Evolutionary conservation across 208 protist genomes (phyloP).

Genomic region (Trypanosoma mega): DNA sequence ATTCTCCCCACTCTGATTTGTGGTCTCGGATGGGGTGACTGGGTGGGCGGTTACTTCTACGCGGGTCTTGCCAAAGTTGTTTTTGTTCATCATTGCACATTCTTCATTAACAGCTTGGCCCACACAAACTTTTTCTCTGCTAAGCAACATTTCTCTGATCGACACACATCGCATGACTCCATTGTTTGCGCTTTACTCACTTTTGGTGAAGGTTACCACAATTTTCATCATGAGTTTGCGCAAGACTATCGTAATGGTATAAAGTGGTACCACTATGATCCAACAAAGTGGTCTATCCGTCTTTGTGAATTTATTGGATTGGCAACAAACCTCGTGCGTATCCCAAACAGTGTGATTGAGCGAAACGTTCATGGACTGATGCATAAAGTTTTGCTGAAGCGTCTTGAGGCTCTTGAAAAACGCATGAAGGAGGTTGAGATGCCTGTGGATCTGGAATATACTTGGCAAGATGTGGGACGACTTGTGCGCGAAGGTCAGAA

Average conservation of each 20-base stretch:
- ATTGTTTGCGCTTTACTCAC: conserved; percentile 78
- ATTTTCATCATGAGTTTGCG: conserved; percentile 93
- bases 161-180: conserved; percentile 82
- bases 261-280: conserved; percentile 91
- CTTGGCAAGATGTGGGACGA: conserved; percentile 61
- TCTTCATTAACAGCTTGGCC: conserved; percentile 92
- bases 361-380: conserved; percentile 52
- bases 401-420: conserved; percentile 31
- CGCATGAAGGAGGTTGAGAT: conserved; percentile 46
- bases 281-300: conserved; percentile 89
- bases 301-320: conserved; percentile 49
- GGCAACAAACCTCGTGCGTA: conserved; percentile 65
- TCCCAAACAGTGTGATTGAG: conserved; percentile 60
- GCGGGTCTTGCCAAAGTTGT: conserved; percentile 71
- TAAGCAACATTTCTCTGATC: conserved; percentile 77
- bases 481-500: conserved; percentile 63
- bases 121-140: conserved; percentile 76
- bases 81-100: conserved; percentile 90
- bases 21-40: conserved; percentile 82
- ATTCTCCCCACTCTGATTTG: conserved; percentile 84
- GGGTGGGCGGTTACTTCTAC: conserved; percentile 86
- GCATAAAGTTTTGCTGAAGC: conserved; percentile 35
- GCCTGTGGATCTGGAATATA: conserved; percentile 40
- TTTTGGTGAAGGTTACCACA: conserved; percentile 93
- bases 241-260: conserved; percentile 92